Base-by-base conservation (phyloP, 768 basidiomycete species). In the Leccinum truebloodii region DNA sequence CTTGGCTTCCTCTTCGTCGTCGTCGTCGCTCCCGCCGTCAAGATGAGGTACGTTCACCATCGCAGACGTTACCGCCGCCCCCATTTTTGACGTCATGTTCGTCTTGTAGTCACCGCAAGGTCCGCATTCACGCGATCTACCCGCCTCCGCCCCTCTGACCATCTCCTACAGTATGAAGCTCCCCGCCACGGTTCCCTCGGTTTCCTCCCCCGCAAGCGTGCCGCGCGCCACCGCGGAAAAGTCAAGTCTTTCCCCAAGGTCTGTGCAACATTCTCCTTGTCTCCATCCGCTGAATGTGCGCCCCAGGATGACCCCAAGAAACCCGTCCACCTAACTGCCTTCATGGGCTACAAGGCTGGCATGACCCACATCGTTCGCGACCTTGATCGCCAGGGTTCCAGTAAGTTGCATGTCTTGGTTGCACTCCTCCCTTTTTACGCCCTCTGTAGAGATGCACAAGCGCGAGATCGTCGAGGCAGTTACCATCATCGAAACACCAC, bases 321-420 rank as follows among this genome's bases (percentile, higher is more conserved):
- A 79, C 94, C 93, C 59, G 94, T 96, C 62, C 97, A 99, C 81
- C 85, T 99, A 79, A 99, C 97, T 71, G 97, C 97, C 67, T 82
- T 90, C 75, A 86, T 99, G 88, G 97, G 96, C 69, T 99, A 98
- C 90, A 99, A 99, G 87, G 97, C 97, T 66, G 97, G 97, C 71
- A 98, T 98, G 96, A 98, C 95, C 79, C 97, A 99, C 76, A 86
- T 99, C 70, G 95, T 99, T 64, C 92, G 97, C 73, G 97, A 99
- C 75, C 92, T 98, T 71, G 97, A 98, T 81, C 94, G 97, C 75
- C 96, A 96, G 55, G 97, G 96, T 67, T 98, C 97, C 73, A 99
- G 95, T 98, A 74, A 73, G 95, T 88, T 16, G 58, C 30, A 34
- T 28, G 1, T 26, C 34, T 39, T 35, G 8, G 35, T 7, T 10